Evolutionary conservation across 495 filamentous ascomycete genomes (phyloP), one percentile per base, ranked within the genome.

Genomic region (Chaetomidium leptoderma): DNA sequence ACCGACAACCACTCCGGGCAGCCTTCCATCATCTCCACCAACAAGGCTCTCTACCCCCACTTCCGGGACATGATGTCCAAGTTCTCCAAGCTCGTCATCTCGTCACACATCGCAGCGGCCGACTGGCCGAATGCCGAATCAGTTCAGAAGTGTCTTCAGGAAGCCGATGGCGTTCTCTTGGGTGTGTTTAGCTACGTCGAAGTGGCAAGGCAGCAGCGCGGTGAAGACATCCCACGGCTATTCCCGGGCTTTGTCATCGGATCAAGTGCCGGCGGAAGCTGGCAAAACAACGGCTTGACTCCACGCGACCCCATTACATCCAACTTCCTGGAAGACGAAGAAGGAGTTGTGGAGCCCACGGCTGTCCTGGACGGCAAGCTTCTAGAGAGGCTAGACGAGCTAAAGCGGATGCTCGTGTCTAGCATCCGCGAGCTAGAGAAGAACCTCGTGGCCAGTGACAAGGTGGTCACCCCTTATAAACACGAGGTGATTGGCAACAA

Each of bases 21-120:
- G 60, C 93, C 95, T 29, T 97, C 93, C n/a, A 97, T 97, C 68
- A 98, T 98, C 53, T 93, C 90, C 8, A 92, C 91, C 8, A 98
- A 98, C 72, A 96, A 96, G 72, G 86, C 89, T 2, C 77, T 98
- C 42, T 97, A 97, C 65, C 93, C 95, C 29, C 91, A 97, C 74
- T 98, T 97, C 72, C 83, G 95, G 49, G 95, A 97, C 67, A 97
- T 96, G 87, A 98, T 98, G 93, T 97, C 93, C 6, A 89, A 93
- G 63, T 97, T 97, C 73, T 97, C 95, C 36, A 98, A 97, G 71
- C 78, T 98, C 36, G 95, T 98, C 23, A 83, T 98, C 33, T 97
- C 92, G 21, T 97, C 93, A n/a, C 93, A 97, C 70, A 96, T 97
- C 66, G 93, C 93, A 35, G 89, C 92, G 23, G 87, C 92, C 29